phyloP scores from a whole-genome alignment of 768 basidiomycete genomes.

The Amylocystis lapponica region DNA sequence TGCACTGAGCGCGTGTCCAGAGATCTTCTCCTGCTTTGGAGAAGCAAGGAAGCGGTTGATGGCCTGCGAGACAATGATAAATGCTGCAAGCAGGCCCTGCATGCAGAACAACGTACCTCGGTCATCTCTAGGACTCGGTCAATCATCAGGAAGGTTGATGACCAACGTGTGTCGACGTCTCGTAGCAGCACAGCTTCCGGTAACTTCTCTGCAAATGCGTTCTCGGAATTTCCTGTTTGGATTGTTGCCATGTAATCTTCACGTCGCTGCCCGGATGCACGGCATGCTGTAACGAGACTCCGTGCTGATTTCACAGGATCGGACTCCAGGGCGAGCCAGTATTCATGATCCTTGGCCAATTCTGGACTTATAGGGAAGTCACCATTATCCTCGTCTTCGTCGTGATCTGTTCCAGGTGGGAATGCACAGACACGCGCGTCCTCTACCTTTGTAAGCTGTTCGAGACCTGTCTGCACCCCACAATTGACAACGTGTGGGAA shows the following conservation, averaged over 20 bases:
- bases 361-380: no score
- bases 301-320: conserved; percentile 14
- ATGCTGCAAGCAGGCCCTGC: no score
- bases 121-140: conserved; percentile 6
- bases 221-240: background rate
- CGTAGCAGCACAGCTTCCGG: conserved; percentile 7
- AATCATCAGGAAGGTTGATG: conserved; percentile 18
- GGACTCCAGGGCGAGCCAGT: conserved; percentile 4
- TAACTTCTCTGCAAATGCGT: background rate
- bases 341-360: conserved; percentile 4
- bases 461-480: background rate
- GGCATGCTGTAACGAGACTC: conserved; percentile 7
- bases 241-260: conserved; percentile 7
- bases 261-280: conserved; percentile 14
- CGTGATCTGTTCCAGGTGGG: background rate
- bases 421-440: no score
- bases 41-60: no score
- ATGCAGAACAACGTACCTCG: no score
- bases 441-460: background rate
- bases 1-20: no score
- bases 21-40: no score
- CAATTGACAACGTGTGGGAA: conserved; percentile 15
- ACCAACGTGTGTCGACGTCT: conserved; percentile 21
- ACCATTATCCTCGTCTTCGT: no score
- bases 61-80: no score